Conservation (phyloP, 257 asterid genomes). For the Solanum tacnaense region DNA sequence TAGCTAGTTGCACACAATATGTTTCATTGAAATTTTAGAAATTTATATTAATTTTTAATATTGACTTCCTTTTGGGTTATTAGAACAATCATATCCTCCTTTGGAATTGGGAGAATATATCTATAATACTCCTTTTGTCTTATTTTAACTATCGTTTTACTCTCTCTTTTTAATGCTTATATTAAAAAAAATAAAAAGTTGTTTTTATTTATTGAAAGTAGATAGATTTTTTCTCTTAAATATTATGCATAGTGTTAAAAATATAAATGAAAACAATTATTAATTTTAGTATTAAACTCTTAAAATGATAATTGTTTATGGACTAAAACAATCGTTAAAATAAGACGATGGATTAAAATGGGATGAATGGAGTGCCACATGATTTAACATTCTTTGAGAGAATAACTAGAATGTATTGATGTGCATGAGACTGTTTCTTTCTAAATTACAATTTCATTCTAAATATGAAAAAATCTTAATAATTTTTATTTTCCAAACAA, state of each 20-base stretch:
- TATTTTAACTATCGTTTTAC: too few species aligned
- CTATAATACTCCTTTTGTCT: too few species aligned
- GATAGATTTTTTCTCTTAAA: neutral
- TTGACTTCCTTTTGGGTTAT: neutral
- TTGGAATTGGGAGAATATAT: neutral
- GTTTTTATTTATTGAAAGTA: neutral
- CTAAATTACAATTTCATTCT: neutral
- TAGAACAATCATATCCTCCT: neutral
- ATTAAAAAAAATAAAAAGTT: too few species aligned
- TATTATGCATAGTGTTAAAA: neutral
- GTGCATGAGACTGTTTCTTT: too few species aligned
- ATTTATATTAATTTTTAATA: neutral
- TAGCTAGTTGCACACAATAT: neutral
- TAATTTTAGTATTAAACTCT: too few species aligned
- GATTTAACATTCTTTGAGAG: neutral
- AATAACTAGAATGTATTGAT: neutral
- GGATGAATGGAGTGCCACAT: neutral
- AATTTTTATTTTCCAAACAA: too few species aligned
- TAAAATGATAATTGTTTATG: neutral
- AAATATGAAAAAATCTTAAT: too few species aligned
- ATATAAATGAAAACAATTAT: too few species aligned
- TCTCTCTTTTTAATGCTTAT: too few species aligned
- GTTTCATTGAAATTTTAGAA: neutral
- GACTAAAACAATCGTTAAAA: neutral
- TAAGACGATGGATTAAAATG: neutral